Conservation (phyloP, 1,284 basidiomycete species). For the Ustilago nuda region DNA sequence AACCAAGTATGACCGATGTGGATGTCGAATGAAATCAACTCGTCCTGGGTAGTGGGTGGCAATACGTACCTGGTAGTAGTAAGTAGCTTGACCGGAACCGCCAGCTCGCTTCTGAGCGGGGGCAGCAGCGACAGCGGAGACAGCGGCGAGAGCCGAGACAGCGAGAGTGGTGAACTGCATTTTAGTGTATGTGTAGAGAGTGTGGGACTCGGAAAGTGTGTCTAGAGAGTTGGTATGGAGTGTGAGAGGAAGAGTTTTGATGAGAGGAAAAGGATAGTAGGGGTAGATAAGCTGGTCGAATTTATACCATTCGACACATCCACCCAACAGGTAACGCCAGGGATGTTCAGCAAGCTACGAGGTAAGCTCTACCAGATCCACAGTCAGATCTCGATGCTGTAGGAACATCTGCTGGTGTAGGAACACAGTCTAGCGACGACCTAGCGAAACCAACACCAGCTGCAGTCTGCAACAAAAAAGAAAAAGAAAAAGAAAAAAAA, state of each 20-base stretch:
- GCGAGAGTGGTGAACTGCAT: conserved; percentile 56
- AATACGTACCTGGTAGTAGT: conserved; percentile 46
- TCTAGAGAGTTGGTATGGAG: not conserved
- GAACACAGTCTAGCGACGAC: not conserved
- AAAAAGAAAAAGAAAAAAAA: not conserved
- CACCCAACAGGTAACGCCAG: not conserved
- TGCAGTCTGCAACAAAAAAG: not conserved
- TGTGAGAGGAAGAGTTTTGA: conserved; percentile 4
- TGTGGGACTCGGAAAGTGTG: not conserved
- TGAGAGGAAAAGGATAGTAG: not conserved
- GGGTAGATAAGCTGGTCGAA: not conserved
- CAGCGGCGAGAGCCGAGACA: conserved; percentile 42
- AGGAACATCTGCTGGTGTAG: conserved; percentile 10
- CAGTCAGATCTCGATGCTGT: not conserved
- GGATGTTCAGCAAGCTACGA: not conserved
- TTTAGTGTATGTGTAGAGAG: conserved; percentile 6
- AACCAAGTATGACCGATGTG: not conserved
- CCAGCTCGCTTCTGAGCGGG: conserved; percentile 39
- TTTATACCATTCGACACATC: conserved; percentile 27
- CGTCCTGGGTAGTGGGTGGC: not conserved
- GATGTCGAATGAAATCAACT: not conserved
- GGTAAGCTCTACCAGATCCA: not conserved
- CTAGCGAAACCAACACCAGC: not conserved
- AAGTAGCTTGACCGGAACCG: conserved; percentile 46
- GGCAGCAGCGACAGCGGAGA: conserved; percentile 35